Conservation (phyloP, 192 early-diverging fungal species). For the Coemansia sp. region DNA sequence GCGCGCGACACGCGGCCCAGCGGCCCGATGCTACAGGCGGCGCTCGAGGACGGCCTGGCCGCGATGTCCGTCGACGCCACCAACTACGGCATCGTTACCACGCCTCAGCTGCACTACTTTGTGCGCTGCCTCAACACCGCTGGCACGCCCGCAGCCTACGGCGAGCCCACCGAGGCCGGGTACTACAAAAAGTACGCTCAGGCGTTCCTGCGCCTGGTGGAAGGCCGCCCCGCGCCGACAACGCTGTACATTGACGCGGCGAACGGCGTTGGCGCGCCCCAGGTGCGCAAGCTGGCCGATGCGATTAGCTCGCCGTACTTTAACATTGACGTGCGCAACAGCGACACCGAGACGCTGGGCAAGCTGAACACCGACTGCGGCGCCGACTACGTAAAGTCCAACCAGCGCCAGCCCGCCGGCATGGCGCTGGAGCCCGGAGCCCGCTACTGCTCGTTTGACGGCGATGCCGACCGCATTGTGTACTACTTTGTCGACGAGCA, state of each 20-base stretch:
- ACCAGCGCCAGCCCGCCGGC: conserved; percentile 76
- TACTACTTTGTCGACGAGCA: conserved; percentile 85
- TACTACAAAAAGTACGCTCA: conserved; percentile 88
- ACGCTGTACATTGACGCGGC: conserved; percentile 85
- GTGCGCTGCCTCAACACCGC: conserved; percentile 84
- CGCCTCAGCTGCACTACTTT: conserved; percentile 96
- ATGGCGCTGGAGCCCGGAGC: conserved; percentile 61
- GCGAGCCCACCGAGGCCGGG: conserved; percentile 85
- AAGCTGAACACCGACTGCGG: conserved; percentile 92
- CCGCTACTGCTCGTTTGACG: conserved; percentile 90
- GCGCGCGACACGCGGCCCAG: conserved; percentile 94
- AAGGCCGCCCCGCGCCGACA: conserved; percentile 67
- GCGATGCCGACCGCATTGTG: conserved; percentile 98
- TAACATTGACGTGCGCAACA: conserved; percentile 69
- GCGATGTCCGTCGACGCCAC: conserved; percentile 65
- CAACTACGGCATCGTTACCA: conserved; percentile 89
- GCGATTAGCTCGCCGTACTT: conserved; percentile 65
- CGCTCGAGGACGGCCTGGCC: conserved; percentile 79
- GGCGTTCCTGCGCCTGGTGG: conserved; percentile 81
- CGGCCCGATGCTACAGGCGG: conserved; percentile 74
- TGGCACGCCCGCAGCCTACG: conserved; percentile 73
- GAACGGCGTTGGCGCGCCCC: conserved; percentile 95
- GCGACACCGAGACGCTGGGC: conserved; percentile 63
- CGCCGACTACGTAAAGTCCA: conserved; percentile 97
- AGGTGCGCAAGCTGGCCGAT: conserved; percentile 72